Evolutionary conservation across 768 basidiomycete genomes (phyloP).

Genomic region (Naganishia randhawae): DNA sequence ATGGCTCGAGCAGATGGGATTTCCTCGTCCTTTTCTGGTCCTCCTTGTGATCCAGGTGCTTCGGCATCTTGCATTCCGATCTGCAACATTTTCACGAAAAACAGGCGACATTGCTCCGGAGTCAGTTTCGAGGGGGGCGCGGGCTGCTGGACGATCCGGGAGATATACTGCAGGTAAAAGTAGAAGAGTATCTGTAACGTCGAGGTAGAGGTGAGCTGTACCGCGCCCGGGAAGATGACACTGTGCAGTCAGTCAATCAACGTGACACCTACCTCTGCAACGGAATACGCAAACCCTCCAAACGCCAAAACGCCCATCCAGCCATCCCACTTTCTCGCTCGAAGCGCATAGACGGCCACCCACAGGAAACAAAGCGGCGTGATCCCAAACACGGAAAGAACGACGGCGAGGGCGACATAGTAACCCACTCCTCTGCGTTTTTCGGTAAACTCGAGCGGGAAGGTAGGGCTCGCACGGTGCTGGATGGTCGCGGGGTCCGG

Average conservation of each 20-base stretch:
- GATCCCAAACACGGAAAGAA: background rate
- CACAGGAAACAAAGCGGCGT: background rate
- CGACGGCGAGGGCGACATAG: conserved; percentile 2
- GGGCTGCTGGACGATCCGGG: conserved; percentile 17
- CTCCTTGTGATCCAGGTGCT: background rate
- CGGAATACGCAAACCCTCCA: background rate
- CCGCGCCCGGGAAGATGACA: background rate
- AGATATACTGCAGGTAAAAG: conserved; percentile 17
- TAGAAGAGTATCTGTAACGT: conserved; percentile 4
- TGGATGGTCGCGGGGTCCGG: background rate
- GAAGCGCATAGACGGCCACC: background rate
- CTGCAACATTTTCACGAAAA: conserved; percentile 27
- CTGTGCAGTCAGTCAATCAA: background rate
- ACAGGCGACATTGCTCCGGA: conserved; percentile 17
- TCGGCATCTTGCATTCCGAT: conserved; percentile 11
- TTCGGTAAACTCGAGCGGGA: conserved; percentile 5
- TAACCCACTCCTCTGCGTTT: background rate
- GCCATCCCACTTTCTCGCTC: conserved; percentile 12
- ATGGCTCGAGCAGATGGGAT: conserved; percentile 3
- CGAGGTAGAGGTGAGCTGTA: background rate
- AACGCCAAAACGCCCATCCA: background rate
- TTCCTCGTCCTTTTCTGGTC: background rate
- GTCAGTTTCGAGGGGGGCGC: conserved; percentile 22
- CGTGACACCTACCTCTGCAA: conserved; percentile 1
- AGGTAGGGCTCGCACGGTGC: background rate